Conservation (phyloP, 306 rosid genomes). For the Mucuna pruriens region DNA sequence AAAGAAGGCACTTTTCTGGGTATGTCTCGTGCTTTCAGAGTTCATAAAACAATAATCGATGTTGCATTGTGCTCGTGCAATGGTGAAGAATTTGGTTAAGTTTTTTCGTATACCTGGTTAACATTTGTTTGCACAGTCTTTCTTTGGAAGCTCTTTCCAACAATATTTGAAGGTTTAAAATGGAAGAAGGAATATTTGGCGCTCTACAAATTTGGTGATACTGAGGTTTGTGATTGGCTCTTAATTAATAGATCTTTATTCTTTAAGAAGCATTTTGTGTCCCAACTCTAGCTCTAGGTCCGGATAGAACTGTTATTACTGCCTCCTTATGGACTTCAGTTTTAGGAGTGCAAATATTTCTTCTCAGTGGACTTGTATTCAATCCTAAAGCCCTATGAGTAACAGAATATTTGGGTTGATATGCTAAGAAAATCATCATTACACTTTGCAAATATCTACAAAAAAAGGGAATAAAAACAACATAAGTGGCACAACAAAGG, state of each 20-base stretch:
- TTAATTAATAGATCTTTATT: conserved; percentile 14
- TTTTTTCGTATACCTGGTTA: not conserved
- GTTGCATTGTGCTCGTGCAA: not conserved
- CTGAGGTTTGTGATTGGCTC: not conserved
- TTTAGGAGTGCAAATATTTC: conserved; percentile 29
- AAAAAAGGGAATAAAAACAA: conserved; percentile 21
- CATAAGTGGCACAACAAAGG: not conserved
- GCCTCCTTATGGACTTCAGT: not conserved
- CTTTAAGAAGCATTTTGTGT: not conserved
- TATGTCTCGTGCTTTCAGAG: not conserved
- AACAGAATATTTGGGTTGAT: not conserved
- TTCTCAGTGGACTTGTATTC: conserved; percentile 16
- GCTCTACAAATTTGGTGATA: not conserved
- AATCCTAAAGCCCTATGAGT: conserved; percentile 14
- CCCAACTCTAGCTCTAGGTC: not conserved
- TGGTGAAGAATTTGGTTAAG: not conserved
- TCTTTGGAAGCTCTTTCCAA: not conserved
- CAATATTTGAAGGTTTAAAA: not conserved
- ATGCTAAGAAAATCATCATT: conserved; percentile 19
- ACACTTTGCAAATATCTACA: conserved; percentile 24
- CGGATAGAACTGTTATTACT: not conserved
- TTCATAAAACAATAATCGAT: not conserved
- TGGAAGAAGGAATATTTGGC: conserved; percentile 6
- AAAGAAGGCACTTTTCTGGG: not conserved
- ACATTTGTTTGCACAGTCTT: not conserved